Evolutionary conservation across 164 flowering plant species (phyloP).

Genomic region (Platanus orientalis): DNA sequence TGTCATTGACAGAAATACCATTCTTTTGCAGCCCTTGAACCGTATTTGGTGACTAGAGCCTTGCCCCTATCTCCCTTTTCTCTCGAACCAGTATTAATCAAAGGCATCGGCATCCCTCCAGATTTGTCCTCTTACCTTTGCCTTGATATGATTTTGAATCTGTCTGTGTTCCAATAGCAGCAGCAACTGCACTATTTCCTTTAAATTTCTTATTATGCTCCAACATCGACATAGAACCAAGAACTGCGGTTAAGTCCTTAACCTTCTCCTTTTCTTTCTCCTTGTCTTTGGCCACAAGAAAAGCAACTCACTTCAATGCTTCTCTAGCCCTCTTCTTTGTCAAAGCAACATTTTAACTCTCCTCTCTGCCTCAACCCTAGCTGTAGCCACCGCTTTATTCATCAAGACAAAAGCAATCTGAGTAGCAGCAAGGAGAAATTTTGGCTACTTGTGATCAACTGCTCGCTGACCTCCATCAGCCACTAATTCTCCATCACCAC

Average conservation of each 20-base stretch:
- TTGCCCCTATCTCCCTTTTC: constrained; percentile 7
- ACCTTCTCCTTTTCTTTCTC: constrained; percentile 11
- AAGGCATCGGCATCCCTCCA: neutral
- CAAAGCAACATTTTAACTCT: constrained; percentile 45
- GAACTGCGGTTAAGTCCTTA: neutral
- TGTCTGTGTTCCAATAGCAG: constrained; percentile 20
- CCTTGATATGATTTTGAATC: constrained; percentile 1
- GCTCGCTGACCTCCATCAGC: neutral
- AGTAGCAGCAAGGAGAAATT: constrained; percentile 49
- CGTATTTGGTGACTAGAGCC: neutral
- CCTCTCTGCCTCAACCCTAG: constrained; percentile 48
- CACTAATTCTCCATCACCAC: neutral
- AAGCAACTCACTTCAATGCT: constrained; percentile 41
- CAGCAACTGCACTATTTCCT: constrained; percentile 12
- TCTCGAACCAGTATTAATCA: constrained; percentile 2
- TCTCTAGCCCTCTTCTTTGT: constrained; percentile 60
- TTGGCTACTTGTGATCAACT: constrained; percentile 36
- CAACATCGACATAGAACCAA: neutral
- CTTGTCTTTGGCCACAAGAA: constrained; percentile 21
- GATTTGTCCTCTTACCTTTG: neutral
- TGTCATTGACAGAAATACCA: neutral
- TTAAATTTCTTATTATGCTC: constrained; percentile 16
- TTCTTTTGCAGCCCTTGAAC: neutral
- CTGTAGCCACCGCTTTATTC: constrained; percentile 35
- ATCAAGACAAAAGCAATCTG: constrained; percentile 49